These are phyloP conservation scores for Penicillium sp. DNA, from an alignment of 2,329 filamentous ascomycete species.

Conservation along the genomic window DNA sequence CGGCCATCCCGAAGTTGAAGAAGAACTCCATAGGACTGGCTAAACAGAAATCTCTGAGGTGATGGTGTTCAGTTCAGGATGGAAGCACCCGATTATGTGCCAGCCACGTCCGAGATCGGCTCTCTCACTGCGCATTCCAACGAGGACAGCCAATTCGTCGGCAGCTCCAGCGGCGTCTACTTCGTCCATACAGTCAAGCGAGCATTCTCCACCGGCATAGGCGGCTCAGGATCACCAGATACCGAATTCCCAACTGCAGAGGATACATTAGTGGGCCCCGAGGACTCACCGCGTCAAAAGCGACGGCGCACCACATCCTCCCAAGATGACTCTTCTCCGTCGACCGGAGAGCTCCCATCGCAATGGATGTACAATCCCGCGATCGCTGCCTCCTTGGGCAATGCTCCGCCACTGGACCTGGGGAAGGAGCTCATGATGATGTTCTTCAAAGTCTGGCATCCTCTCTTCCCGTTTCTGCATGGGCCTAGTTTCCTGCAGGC, in stretches of 20 bases:
- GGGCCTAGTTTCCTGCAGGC: conserved; percentile 50
- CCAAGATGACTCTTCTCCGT: conserved; percentile 6
- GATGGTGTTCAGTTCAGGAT: conserved; percentile 24
- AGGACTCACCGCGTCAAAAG: conserved; percentile 22
- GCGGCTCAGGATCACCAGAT: conserved; percentile 16
- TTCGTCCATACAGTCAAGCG: conserved; percentile 55
- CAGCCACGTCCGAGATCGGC: conserved; percentile 40
- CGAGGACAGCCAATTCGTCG: conserved; percentile 52
- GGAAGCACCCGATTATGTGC: conserved; percentile 27
- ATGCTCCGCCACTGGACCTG: conserved; percentile 28
- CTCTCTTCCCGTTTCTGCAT: conserved; percentile 53
- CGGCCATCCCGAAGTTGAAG: too few relatives aligned
- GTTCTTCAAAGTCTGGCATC: conserved; percentile 54
- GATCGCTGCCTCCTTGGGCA: conserved; percentile 27
- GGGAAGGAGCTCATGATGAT: conserved; percentile 47
- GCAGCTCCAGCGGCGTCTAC: conserved; percentile 53
- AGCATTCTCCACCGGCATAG: conserved; percentile 46
- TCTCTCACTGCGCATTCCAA: conserved; percentile 44
- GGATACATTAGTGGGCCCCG: conserved; percentile 30
- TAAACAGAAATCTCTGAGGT: neutral
- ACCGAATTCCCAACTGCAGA: conserved; percentile 31
- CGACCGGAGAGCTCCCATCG: conserved; percentile 8
- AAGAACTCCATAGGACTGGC: too few relatives aligned
- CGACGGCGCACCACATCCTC: conserved; percentile 11
- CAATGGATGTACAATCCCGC: conserved; percentile 32